Conservation (phyloP, 2,329 filamentous ascomycete genomes). For the Didymella keratinophila region DNA sequence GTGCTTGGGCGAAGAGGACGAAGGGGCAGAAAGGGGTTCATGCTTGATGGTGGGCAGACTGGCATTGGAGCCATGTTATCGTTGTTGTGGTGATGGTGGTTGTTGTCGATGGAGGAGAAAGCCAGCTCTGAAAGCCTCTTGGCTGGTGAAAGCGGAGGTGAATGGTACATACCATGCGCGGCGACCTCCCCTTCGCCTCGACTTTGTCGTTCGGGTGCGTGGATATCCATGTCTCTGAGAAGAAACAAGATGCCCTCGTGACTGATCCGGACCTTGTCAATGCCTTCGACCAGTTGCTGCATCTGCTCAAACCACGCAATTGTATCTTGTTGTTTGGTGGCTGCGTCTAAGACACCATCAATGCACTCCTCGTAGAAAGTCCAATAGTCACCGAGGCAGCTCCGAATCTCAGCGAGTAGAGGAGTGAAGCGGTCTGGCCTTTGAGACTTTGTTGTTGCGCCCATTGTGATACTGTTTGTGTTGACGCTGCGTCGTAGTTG, state of each 20-base stretch:
- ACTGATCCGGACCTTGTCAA: constrained; percentile 5
- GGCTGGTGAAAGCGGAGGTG: constrained; percentile 78
- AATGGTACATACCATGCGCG: constrained; percentile 72
- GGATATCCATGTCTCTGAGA: constrained; percentile 17
- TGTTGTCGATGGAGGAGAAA: background rate
- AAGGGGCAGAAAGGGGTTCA: background rate
- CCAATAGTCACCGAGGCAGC: constrained; percentile 23
- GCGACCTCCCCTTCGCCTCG: constrained; percentile 79
- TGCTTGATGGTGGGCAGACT: background rate
- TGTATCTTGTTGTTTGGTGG: constrained; percentile 5
- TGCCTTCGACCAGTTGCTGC: constrained; percentile 17
- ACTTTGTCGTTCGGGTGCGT: background rate
- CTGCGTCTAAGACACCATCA: constrained; percentile 10
- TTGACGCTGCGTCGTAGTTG: constrained; percentile 1
- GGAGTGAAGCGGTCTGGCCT: constrained; percentile 3
- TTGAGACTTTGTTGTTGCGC: background rate
- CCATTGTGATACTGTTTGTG: background rate
- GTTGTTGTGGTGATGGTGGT: background rate
- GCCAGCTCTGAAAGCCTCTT: background rate
- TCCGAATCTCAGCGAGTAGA: constrained; percentile 22
- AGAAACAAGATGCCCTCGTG: constrained; percentile 28
- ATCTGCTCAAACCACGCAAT: constrained; percentile 26
- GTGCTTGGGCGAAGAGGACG: background rate
- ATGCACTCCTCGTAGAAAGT: constrained; percentile 29
- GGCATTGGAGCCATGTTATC: background rate